Evolutionary conservation across 2,329 filamentous ascomycete species (phyloP), one percentile per base, ranked within the genome.

Genomic region (Fusarium nelsonii): DNA sequence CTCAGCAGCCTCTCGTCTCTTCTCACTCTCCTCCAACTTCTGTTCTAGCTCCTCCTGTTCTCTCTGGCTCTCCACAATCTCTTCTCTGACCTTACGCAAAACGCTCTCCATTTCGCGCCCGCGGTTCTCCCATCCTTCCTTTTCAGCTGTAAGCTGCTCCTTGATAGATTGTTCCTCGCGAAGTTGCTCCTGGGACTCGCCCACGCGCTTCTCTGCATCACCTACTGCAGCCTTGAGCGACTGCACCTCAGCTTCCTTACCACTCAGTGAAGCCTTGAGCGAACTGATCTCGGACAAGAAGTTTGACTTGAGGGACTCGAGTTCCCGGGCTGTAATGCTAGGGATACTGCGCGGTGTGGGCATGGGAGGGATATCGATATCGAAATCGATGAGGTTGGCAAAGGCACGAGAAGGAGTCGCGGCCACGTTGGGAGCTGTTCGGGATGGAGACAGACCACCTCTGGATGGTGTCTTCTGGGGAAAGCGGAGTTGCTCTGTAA

Each of bases 231-330:
- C 89, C 78, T 97, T 97, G 61, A 98, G 86, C 34, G 92, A 95
- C 51, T 90, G 85, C 36, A 96, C 93, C 78, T 98, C 94, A 8
- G 95, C 95, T 77, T 98, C 95, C 75, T 96, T 97, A 49, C 96
- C 96, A 73, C 91, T 94, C 11, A 99, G 84, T 11, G 93, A 95
- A 4, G 96, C 96, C 76, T 93, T 96, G 18, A 99, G 87, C n/a
- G 92, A 93, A 66, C 93, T 97, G 63, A 99, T 97, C 77, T 98
- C 93, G 0, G 94, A 97, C 52, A 97, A 85, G 74, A 97, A 97
- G 26, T 87, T 88, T 0, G 94, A 97, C 78, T 98, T 98, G 63
- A 98, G 85, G 15, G 92, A 92, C 77, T 99, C 96, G 4, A 98
- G 84, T 81, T 99, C 96, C 34, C 96, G 90, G 3, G 96, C 92